phyloP scores from a whole-genome alignment of 2,329 filamentous ascomycete species.

The Claviceps purpurea region DNA sequence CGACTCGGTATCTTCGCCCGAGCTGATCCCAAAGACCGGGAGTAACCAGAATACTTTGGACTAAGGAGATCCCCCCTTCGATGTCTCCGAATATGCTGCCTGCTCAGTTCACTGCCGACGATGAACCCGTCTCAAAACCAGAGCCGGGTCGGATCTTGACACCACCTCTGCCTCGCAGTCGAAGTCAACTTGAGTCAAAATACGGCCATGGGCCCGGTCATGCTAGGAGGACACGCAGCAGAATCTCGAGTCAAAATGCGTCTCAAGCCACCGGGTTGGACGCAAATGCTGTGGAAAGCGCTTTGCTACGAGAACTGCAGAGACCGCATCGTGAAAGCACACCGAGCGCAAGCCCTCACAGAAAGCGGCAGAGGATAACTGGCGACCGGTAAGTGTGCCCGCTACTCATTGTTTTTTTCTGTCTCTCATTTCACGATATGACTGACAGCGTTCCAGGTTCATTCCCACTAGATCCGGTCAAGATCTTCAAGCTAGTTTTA shows the following conservation, averaged over 20 bases:
- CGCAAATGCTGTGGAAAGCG: conserved; percentile 35
- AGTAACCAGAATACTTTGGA: neutral
- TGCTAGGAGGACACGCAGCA: conserved; percentile 21
- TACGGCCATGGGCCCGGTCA: conserved; percentile 22
- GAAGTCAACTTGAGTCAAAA: conserved; percentile 28
- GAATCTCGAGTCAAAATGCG: conserved; percentile 22
- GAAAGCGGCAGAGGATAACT: conserved; percentile 47
- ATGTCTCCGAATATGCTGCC: conserved; percentile 16
- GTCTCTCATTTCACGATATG: neutral
- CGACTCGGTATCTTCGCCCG: conserved; percentile 6
- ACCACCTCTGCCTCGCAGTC: conserved; percentile 31
- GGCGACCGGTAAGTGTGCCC: conserved; percentile 39
- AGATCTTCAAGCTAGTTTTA: conserved; percentile 88
- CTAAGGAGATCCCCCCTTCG: conserved; percentile 13
- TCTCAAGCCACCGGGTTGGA: conserved; percentile 29
- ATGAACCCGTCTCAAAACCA: neutral
- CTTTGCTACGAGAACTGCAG: conserved; percentile 38
- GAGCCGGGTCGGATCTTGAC: conserved; percentile 26
- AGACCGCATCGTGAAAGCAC: conserved; percentile 38
- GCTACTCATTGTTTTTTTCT: neutral
- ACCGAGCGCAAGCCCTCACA: conserved; percentile 39
- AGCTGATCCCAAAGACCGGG: neutral
- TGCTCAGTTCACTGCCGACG: neutral
- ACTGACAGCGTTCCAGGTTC: conserved; percentile 47
- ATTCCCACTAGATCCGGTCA: conserved; percentile 90